These are phyloP conservation scores for Endotrypanum monterogeii DNA, from an alignment of 208 protist species.

Conservation along the genomic window DNA sequence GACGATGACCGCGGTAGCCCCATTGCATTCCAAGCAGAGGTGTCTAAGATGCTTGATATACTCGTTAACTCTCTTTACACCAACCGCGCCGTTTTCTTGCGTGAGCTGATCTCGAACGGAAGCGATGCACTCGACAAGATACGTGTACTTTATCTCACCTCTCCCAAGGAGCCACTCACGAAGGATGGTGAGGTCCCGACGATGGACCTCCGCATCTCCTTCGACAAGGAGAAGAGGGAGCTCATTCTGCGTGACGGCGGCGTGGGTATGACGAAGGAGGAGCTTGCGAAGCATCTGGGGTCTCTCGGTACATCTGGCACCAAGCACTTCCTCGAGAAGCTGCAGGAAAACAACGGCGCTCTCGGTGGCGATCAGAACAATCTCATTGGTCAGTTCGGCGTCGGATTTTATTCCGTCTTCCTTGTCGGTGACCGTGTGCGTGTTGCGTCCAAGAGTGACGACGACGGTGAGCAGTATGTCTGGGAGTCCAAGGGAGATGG, in stretches of 20 bases:
- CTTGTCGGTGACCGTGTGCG: constrained; percentile 98
- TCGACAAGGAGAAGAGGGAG: constrained; percentile 89
- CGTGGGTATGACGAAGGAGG: constrained; percentile 99
- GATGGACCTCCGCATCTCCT: constrained; percentile 92
- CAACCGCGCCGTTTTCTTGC: constrained; percentile 99
- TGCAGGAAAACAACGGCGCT: constrained; percentile 30
- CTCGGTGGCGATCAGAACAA: constrained; percentile 75
- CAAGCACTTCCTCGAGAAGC: constrained; percentile 95
- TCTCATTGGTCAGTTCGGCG: constrained; percentile 99
- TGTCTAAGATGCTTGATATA: constrained; percentile 98
- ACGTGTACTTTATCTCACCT: constrained; percentile 96
- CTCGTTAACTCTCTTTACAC: constrained; percentile 99
- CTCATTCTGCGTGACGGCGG: constrained; percentile 98
- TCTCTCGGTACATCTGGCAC: constrained; percentile 99
- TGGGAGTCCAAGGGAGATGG: constrained; percentile 98
- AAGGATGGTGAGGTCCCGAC: constrained; percentile 66
- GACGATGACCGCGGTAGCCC: constrained; percentile 44
- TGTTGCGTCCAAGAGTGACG: constrained; percentile 96
- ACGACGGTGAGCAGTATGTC: constrained; percentile 95
- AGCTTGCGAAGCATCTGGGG: constrained; percentile 98
- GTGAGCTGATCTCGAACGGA: constrained; percentile 99
- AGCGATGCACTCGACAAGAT: constrained; percentile 99
- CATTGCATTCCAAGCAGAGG: constrained; percentile 96
- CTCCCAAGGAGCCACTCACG: constrained; percentile 85
- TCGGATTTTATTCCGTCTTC: constrained; percentile 99